Conservation (phyloP, 1,284 basidiomycete genomes). For the Cryptococcus sp. region DNA sequence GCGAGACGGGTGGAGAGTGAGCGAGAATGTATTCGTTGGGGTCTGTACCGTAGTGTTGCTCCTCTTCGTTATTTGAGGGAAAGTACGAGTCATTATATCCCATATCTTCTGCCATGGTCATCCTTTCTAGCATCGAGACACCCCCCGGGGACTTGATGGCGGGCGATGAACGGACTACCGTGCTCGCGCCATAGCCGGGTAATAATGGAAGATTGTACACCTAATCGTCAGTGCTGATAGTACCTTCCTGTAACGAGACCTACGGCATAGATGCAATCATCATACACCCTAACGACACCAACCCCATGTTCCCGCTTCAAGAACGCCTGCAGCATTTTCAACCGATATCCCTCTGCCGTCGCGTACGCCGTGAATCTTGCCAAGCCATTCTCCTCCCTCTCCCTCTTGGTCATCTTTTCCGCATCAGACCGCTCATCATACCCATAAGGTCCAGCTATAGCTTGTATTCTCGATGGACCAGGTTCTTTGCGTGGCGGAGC, state of each 20-base stretch:
- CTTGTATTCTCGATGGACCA: background rate
- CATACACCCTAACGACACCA: slow-evolving; percentile 72
- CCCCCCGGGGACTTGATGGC: slow-evolving; percentile 58
- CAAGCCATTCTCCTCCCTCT: slow-evolving; percentile 67
- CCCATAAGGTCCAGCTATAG: background rate
- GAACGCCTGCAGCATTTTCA: slow-evolving; percentile 72
- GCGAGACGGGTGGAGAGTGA: slow-evolving; percentile 26
- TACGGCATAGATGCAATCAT: slow-evolving; percentile 88
- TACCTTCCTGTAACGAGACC: slow-evolving; percentile 40
- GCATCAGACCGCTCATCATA: slow-evolving; percentile 44
- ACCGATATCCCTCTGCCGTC: slow-evolving; percentile 73
- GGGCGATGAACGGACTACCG: slow-evolving; percentile 77
- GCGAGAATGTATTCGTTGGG: slow-evolving; percentile 45
- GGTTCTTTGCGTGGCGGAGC: slow-evolving; percentile 14
- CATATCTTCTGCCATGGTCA: slow-evolving; percentile 81
- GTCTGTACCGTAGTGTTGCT: slow-evolving; percentile 16
- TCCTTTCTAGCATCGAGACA: slow-evolving; percentile 60
- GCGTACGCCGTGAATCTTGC: slow-evolving; percentile 81
- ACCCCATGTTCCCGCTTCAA: slow-evolving; percentile 92
- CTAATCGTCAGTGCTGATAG: slow-evolving; percentile 45
- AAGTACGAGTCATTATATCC: slow-evolving; percentile 86
- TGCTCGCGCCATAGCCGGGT: slow-evolving; percentile 81
- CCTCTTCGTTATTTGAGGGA: slow-evolving; percentile 24
- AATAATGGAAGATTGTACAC: slow-evolving; percentile 88
- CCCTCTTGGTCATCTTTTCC: slow-evolving; percentile 60